Evolutionary conservation across 1,284 basidiomycete species (phyloP), one percentile per base, ranked within the genome.

Genomic region (Rhizoctonia solani): DNA sequence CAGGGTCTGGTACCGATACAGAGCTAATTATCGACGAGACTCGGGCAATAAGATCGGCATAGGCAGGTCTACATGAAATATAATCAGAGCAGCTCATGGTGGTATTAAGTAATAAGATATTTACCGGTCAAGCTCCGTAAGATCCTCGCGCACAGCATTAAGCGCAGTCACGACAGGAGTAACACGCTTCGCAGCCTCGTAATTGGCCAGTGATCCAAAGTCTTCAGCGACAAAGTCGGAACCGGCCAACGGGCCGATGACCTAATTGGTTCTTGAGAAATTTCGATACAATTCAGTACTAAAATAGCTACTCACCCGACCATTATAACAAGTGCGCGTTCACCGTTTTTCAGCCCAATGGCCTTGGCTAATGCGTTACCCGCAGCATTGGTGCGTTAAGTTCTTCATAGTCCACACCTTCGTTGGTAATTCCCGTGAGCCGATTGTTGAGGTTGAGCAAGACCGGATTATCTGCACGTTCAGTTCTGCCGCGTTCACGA

Each of bases 271-370:
- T 21, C 4, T 23, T 67, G 32, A 11, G 1, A 30, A 30, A 2
- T 34, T 61, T 39, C 46, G 25, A 27, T n/a, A 8, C 42, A 27
- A 14, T 11, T 27, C 44, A 19, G 25, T 9, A 23, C 13, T 55
- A 27, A 8, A 44, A 42, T 3, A 63, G 19, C 34, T 34, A 68
- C 78, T 74, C 74, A 94, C 92, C 34, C 94, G 81, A 41, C 94
- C 94, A 72, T 96, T 96, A 92, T 79, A 41, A 95, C 72, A 21
- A 97, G 68, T 1, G 82, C 88, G 16, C 81, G 80, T 66, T 87
- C 77, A 0, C 87, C 87, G 1, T 83, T 81, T 11, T 76, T 72
- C 39, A 95, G 72, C 1, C 82, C 82, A 1, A 94, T 72, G 49
- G 82, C 81, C 23, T 81, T 78, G 3, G 78, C 77, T 25, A 89